Percentiles rank a stretch among this genome's conserved stretches.
phyloP scores from a whole-genome alignment of 192 early-diverging fungal species.

The Coemansia sp. region DNA sequence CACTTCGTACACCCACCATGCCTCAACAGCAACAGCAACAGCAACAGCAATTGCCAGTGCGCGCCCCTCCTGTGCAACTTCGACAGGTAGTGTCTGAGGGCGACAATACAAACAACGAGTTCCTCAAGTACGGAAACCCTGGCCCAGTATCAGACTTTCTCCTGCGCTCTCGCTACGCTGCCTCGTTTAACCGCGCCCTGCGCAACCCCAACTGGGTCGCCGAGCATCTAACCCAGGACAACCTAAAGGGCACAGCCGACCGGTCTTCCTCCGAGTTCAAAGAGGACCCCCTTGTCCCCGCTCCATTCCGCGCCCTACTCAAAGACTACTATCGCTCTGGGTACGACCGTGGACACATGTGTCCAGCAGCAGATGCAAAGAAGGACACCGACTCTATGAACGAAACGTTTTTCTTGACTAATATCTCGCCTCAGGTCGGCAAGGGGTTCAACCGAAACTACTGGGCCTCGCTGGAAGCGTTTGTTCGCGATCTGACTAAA shows the following conservation, averaged over 20 bases:
- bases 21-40: constrained; percentile 14
- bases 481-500: constrained; percentile 70
- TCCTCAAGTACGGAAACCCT: constrained; percentile 46
- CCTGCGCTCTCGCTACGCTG: constrained; percentile 67
- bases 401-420: constrained; percentile 84
- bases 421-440: constrained; percentile 81
- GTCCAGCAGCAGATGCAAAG: constrained; percentile 85
- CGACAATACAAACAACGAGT: constrained; percentile 32
- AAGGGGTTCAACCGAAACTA: constrained; percentile 91
- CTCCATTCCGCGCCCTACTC: constrained; percentile 72
- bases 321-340: constrained; percentile 79
- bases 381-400: constrained; percentile 71
- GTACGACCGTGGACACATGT: constrained; percentile 93
- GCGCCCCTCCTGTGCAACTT: constrained; percentile 38
- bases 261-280: constrained; percentile 71
- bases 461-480: constrained; percentile 87
- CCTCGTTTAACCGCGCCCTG: constrained; percentile 74
- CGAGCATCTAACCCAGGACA: constrained; percentile 67
- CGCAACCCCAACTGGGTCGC: constrained; percentile 80
- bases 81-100: neutral
- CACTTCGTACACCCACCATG: constrained; percentile 1
- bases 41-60: constrained; percentile 14
- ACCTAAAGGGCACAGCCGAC: constrained; percentile 58
- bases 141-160: constrained; percentile 79
- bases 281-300: constrained; percentile 75